Percentiles rank a stretch among this genome's conserved stretches.
Conservation (phyloP, 495 filamentous ascomycete species). For the Sordaria brevicollis region DNA sequence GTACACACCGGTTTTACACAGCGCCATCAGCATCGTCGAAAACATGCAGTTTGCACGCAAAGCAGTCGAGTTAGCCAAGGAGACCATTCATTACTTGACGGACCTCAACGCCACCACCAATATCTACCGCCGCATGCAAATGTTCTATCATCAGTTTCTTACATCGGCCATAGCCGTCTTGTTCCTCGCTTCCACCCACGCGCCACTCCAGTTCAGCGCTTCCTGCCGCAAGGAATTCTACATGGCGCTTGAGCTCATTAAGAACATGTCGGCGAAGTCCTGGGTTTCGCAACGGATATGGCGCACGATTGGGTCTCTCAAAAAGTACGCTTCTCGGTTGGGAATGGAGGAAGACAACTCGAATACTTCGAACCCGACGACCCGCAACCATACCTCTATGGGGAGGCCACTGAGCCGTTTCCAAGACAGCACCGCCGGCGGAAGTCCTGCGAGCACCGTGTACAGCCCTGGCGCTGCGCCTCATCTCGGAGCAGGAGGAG, state of each 20-base stretch:
- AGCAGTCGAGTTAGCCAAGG: constrained; percentile 67
- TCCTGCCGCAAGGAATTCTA: constrained; percentile 77
- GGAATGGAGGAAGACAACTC: constrained; percentile 45
- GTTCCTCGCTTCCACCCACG: constrained; percentile 75
- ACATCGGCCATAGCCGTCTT: constrained; percentile 70
- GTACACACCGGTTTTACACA: constrained; percentile 72
- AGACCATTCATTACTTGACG: constrained; percentile 66
- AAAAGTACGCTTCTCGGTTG: constrained; percentile 68
- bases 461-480: not conserved
- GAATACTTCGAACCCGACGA: not conserved
- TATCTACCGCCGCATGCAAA: constrained; percentile 69
- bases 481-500: not conserved
- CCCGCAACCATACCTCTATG: not conserved
- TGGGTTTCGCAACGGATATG: constrained; percentile 73
- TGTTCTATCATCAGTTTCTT: constrained; percentile 82
- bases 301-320: constrained; percentile 70
- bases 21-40: constrained; percentile 61
- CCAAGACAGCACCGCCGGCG: not conserved
- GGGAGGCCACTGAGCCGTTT: not conserved
- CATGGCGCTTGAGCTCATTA: constrained; percentile 72
- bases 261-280: constrained; percentile 66
- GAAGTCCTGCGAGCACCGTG: not conserved
- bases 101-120: constrained; percentile 70
- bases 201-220: constrained; percentile 64
- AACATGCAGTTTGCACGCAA: constrained; percentile 57